Evolutionary conservation across 257 asterid genomes (phyloP).

Genomic region (Leptodermis oblonga): DNA sequence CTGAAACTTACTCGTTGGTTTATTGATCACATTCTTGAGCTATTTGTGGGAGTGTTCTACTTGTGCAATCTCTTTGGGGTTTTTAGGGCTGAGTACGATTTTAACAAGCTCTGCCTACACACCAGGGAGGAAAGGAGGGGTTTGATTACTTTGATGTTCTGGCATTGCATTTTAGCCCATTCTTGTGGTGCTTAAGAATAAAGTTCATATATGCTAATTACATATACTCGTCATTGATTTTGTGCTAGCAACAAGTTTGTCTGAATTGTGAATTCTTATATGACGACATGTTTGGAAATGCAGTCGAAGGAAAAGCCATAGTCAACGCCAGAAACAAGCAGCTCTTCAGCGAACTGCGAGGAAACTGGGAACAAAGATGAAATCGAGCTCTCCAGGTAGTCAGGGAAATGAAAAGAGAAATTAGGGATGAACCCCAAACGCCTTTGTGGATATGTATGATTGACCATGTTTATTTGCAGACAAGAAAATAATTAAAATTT

Average conservation of each 20-base stretch:
- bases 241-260: neutral
- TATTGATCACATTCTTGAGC: neutral
- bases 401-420: conserved; percentile 36
- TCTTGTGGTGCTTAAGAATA: neutral
- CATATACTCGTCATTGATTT: neutral
- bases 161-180: neutral
- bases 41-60: neutral
- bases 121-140: neutral
- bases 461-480: neutral
- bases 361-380: conserved; percentile 53
- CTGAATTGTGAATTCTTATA: neutral
- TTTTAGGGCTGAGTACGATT: neutral
- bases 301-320: conserved; percentile 59
- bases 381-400: conserved; percentile 31
- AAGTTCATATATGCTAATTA: neutral
- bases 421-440: conserved; percentile 29
- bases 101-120: neutral
- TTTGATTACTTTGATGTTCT: neutral
- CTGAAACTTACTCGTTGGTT: neutral
- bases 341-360: conserved; percentile 57
- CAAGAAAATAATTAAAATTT: neutral
- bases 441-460: conserved; percentile 1
- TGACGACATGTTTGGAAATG: conserved; percentile 22
- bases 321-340: conserved; percentile 56
- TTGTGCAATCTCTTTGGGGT: too few relatives aligned